A percentile compares a stretch with the other conserved stretches of the same genome.
These are phyloP conservation scores for Colletotrichum sojae DNA, from an alignment of 2,329 filamentous ascomycete species.

Conservation along the genomic window DNA sequence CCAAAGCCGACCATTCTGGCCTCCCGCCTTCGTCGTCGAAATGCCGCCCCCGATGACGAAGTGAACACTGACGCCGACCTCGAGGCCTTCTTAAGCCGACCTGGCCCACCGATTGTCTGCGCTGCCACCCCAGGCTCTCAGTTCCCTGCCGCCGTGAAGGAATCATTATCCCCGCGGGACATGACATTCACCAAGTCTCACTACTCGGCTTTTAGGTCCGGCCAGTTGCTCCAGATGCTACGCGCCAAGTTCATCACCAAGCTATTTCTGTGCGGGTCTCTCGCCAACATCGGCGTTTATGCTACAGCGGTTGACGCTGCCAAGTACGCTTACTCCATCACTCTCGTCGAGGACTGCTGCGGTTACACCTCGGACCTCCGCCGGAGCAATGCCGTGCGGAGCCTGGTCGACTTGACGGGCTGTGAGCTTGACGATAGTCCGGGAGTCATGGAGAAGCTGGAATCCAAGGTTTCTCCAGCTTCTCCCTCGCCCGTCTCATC, in stretches of 20 bases:
- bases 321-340: constrained; percentile 88
- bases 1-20: constrained; percentile 27
- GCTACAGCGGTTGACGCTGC: constrained; percentile 94
- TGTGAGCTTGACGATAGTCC: constrained; percentile 71
- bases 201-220: constrained; percentile 89
- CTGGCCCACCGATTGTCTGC: constrained; percentile 59
- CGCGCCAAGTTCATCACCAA: constrained; percentile 91
- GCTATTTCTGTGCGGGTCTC: constrained; percentile 87
- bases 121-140: constrained; percentile 61
- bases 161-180: constrained; percentile 63
- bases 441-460: constrained; percentile 40
- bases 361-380: constrained; percentile 81
- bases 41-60: constrained; percentile 38
- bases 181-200: constrained; percentile 76
- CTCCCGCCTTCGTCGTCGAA: constrained; percentile 45
- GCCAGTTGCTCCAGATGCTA: constrained; percentile 80
- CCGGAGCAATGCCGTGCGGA: constrained; percentile 78
- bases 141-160: constrained; percentile 59
- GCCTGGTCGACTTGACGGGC: constrained; percentile 81
- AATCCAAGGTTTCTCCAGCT: constrained; percentile 19
- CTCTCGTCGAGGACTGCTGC: constrained; percentile 88
- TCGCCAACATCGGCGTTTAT: constrained; percentile 90
- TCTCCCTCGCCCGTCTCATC: neutral
- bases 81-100: constrained; percentile 64
- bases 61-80: constrained; percentile 44